These are phyloP conservation scores for Anisodus acutangulus DNA, from an alignment of 257 asterid species.

Conservation along the genomic window DNA sequence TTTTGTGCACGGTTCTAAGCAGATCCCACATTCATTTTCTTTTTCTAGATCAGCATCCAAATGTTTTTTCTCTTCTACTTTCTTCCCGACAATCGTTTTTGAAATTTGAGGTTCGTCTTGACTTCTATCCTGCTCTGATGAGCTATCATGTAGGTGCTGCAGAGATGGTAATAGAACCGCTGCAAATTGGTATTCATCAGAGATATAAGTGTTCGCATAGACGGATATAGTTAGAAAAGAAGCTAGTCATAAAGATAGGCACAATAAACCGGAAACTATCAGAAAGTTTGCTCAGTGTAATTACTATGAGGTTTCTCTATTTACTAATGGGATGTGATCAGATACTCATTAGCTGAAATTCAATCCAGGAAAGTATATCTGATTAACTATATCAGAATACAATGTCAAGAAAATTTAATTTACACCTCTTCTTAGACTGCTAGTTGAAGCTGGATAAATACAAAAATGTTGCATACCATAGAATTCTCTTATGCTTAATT, in stretches of 20 bases:
- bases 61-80: slow-evolving; percentile 35
- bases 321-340: neutral
- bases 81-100: slow-evolving; percentile 37
- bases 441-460: neutral
- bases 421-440: neutral
- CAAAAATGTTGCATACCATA: slow-evolving; percentile 45
- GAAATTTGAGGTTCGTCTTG: slow-evolving; percentile 35
- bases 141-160: slow-evolving; percentile 42
- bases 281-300: neutral
- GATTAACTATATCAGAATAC: neutral
- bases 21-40: slow-evolving; percentile 84
- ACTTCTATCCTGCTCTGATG: slow-evolving; percentile 33
- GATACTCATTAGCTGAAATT: neutral
- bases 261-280: neutral
- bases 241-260: neutral
- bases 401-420: neutral
- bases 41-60: slow-evolving; percentile 47
- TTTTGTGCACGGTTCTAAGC: slow-evolving; percentile 84
- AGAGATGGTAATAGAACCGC: slow-evolving; percentile 68
- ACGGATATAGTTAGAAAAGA: neutral
- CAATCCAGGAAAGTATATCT: neutral
- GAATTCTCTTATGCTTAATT: slow-evolving; percentile 60
- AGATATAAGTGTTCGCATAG: neutral
- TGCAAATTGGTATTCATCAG: slow-evolving; percentile 35
- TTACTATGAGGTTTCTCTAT: neutral